These are phyloP conservation scores for Hordeum vulgare DNA, from an alignment of 176 grass and related monocot genomes.

Conservation along the genomic window MorexV3_pseudomolecules_assembly NC_058519.1:34854469-34854968, in stretches of 20 bases:
- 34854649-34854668: background rate
- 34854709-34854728: background rate
- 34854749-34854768: background rate
- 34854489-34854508: too few species aligned
- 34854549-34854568: too few species aligned
- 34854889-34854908: background rate
- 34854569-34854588: background rate
- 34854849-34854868: background rate
- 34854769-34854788: background rate
- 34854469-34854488: too few species aligned
- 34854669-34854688: background rate
- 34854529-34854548: too few species aligned
- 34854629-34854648: background rate
- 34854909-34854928: background rate
- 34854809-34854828: background rate
- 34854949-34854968: background rate
- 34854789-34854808: background rate
- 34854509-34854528: too few species aligned
- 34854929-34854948: background rate
- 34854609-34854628: constrained; percentile 6
- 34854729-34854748: background rate
- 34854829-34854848: background rate
- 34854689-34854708: background rate
- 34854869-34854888: background rate
- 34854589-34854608: background rate